Evolutionary conservation across 2,329 filamentous ascomycete species (phyloP).

Genomic region (Beauveria australis): DNA sequence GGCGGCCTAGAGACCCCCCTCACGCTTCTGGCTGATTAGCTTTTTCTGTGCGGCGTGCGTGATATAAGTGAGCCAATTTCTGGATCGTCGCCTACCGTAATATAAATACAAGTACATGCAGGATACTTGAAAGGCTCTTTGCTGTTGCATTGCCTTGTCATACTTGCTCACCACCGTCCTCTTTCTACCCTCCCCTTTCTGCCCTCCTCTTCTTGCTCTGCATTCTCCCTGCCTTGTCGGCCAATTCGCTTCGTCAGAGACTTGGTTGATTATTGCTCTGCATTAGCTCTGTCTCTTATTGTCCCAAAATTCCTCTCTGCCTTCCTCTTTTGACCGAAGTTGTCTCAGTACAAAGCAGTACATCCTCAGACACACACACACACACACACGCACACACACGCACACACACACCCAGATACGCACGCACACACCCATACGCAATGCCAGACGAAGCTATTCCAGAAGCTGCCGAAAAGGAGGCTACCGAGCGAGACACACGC

Average conservation of each 20-base stretch:
- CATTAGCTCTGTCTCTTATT: neutral
- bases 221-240: neutral
- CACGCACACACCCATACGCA: neutral
- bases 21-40: neutral
- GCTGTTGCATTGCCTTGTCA: neutral
- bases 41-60: constrained; percentile 3
- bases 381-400: neutral
- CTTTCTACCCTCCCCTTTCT: neutral
- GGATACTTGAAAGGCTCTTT: neutral
- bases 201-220: neutral
- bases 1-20: neutral
- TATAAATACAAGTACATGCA: constrained; percentile 10
- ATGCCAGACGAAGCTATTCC: constrained; percentile 16
- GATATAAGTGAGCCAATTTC: neutral
- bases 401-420: no score
- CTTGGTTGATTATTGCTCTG: neutral
- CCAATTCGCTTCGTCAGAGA: neutral
- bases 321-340: neutral
- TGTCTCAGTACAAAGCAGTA: neutral
- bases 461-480: constrained; percentile 17
- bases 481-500: constrained; percentile 17
- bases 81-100: neutral
- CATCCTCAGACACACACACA: neutral
- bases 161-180: neutral
- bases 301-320: neutral